A percentile compares a stretch with the other conserved stretches of the same genome.
Evolutionary conservation across 306 rosid genomes (phyloP).

Genomic region (Malus sylvestris): DNA sequence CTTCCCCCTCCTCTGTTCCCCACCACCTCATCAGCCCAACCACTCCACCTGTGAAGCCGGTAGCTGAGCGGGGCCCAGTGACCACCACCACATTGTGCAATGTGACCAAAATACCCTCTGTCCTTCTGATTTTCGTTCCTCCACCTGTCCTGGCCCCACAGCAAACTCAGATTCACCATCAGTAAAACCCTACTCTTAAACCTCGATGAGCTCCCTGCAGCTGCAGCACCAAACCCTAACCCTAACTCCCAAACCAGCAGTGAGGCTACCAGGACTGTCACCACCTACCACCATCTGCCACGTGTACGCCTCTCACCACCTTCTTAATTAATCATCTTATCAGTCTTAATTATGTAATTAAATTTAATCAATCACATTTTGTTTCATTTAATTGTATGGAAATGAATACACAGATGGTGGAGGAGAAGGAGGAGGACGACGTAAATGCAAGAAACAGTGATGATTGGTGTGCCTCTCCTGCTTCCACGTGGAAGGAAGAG

Average conservation of each 20-base stretch:
- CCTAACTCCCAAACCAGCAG: not conserved
- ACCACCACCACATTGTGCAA: conserved; percentile 35
- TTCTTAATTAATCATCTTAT: not conserved
- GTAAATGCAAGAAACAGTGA: not conserved
- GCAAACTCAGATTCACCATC: conserved; percentile 15
- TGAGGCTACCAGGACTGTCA: conserved; percentile 17
- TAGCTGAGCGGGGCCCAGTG: conserved; percentile 55
- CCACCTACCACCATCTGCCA: conserved; percentile 5
- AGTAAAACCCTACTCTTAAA: conserved; percentile 29
- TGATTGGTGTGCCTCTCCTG: conserved; percentile 3
- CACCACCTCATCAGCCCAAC: not conserved
- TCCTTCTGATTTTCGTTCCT: not conserved
- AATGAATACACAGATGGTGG: conserved; percentile 6
- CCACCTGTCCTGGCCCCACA: conserved; percentile 18
- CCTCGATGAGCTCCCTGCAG: conserved; percentile 45
- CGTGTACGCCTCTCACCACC: not conserved
- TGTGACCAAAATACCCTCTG: conserved; percentile 30
- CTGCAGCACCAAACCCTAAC: not conserved
- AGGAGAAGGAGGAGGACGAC: not conserved
- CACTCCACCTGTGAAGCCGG: too few relatives aligned
- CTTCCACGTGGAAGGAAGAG: conserved; percentile 9
- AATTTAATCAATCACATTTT: too few relatives aligned
- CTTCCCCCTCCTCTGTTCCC: conserved; percentile 43
- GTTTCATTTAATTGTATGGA: not conserved
- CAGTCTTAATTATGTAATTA: not conserved